Conservation (phyloP, 2,329 filamentous ascomycete genomes). For the Trichoderma simmonsii region DNA sequence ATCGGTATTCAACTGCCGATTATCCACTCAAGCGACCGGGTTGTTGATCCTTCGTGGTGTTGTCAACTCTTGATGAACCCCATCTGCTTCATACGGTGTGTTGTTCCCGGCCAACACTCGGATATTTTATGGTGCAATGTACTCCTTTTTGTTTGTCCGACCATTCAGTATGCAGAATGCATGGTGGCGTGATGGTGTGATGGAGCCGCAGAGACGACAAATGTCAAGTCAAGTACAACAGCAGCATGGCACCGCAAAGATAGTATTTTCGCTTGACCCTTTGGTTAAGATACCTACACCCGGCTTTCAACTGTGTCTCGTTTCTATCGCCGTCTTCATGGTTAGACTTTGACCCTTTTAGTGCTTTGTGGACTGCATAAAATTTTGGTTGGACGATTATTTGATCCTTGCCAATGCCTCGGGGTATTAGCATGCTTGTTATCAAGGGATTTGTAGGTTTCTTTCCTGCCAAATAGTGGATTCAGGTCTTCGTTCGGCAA, state of each 20-base stretch:
- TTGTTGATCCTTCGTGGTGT: background rate
- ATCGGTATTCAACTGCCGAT: background rate
- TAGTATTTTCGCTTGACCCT: background rate
- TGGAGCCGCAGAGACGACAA: background rate
- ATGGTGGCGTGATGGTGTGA: background rate
- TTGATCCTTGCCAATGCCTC: slow-evolving; percentile 35
- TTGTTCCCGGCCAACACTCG: background rate
- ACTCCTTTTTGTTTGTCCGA: background rate
- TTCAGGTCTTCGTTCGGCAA: background rate
- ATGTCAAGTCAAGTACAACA: background rate
- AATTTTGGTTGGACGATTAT: slow-evolving; percentile 38
- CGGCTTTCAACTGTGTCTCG: background rate
- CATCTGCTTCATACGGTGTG: background rate
- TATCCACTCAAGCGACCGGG: background rate
- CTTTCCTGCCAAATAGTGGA: background rate
- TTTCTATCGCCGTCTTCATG: slow-evolving; percentile 24
- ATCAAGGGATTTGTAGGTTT: slow-evolving; percentile 32
- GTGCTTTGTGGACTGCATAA: slow-evolving; percentile 27
- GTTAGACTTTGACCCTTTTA: slow-evolving; percentile 29
- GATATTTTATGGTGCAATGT: background rate
- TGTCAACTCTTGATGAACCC: background rate
- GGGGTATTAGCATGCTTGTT: slow-evolving; percentile 29
- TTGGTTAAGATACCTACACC: background rate
- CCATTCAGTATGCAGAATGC: background rate
- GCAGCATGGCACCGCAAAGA: background rate